Evolutionary conservation across 345 rosid genomes (phyloP).

Genomic region (Boechera stricta): DNA sequence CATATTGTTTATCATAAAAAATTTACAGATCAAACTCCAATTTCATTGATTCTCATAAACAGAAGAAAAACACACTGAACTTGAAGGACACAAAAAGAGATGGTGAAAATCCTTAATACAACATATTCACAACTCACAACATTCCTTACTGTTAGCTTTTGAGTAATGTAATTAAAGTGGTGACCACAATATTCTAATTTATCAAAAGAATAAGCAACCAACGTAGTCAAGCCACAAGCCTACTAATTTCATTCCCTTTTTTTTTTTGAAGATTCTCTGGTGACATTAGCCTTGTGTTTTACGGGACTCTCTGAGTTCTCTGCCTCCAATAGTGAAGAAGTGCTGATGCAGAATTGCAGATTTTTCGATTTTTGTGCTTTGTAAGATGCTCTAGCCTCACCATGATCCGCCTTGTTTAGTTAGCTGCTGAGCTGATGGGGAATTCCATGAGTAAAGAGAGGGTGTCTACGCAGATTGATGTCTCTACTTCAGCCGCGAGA

Average conservation of each 20-base stretch:
- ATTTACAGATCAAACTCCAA: background rate
- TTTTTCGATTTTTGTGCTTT: conserved; percentile 6
- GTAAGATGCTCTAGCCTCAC: conserved; percentile 16
- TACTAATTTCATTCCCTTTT: background rate
- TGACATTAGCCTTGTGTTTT: background rate
- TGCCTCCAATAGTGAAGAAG: conserved; percentile 7
- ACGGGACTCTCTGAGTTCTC: background rate
- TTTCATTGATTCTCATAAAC: background rate
- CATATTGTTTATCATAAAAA: too few relatives aligned
- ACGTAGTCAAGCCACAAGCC: background rate
- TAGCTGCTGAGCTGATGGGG: background rate
- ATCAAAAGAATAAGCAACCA: background rate
- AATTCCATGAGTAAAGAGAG: background rate
- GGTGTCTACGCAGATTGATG: conserved; percentile 5
- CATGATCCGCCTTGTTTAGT: background rate
- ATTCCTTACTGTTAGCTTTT: background rate
- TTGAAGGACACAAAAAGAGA: conserved; percentile 19
- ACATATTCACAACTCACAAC: conserved; percentile 1
- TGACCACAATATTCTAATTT: background rate
- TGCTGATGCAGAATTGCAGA: background rate
- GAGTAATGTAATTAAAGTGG: background rate
- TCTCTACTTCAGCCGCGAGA: background rate
- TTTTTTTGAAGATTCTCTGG: background rate
- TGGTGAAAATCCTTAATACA: background rate
- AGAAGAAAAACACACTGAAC: background rate